phyloP scores from a whole-genome alignment of 495 filamentous ascomycete species.

The Aspergillus olivimuriae region DNA sequence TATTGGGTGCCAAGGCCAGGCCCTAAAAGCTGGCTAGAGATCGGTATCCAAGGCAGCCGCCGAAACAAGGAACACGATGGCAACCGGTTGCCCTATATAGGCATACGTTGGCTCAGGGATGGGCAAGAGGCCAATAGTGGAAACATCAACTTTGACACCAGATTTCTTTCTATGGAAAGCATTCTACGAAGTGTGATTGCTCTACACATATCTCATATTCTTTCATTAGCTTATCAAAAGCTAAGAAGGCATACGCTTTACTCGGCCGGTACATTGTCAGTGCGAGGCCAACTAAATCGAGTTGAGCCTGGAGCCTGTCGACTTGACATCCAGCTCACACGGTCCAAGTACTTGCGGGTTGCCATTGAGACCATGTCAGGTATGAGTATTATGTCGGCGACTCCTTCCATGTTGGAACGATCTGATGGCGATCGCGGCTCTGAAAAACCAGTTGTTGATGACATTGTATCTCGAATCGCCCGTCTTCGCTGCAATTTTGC shows the following conservation, averaged over 20 bases:
- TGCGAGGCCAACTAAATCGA: constrained; percentile 47
- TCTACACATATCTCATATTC: constrained; percentile 60
- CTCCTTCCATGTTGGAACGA: constrained; percentile 41
- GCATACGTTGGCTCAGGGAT: constrained; percentile 79
- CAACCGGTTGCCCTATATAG: constrained; percentile 43
- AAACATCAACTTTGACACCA: constrained; percentile 57
- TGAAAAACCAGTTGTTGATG: constrained; percentile 45
- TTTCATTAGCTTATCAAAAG: constrained; percentile 52
- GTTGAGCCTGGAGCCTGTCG: constrained; percentile 58
- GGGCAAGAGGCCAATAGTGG: constrained; percentile 62
- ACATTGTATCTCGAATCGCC: constrained; percentile 47
- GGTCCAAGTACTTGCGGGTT: constrained; percentile 49
- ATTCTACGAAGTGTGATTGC: constrained; percentile 70
- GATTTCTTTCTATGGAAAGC: constrained; percentile 61
- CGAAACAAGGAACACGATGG: constrained; percentile 15
- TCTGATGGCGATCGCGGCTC: constrained; percentile 28
- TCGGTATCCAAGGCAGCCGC: constrained; percentile 68
- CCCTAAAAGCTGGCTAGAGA: constrained; percentile 80
- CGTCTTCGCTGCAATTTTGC: constrained; percentile 51
- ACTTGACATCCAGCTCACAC: constrained; percentile 62
- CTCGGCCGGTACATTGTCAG: constrained; percentile 43
- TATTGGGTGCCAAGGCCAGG: constrained; percentile 73
- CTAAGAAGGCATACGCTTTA: constrained; percentile 54
- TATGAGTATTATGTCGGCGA: constrained; percentile 29
- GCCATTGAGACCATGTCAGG: constrained; percentile 60